Base-by-base conservation (phyloP, 768 basidiomycete genomes). In the Tricholomella constricta region DNA sequence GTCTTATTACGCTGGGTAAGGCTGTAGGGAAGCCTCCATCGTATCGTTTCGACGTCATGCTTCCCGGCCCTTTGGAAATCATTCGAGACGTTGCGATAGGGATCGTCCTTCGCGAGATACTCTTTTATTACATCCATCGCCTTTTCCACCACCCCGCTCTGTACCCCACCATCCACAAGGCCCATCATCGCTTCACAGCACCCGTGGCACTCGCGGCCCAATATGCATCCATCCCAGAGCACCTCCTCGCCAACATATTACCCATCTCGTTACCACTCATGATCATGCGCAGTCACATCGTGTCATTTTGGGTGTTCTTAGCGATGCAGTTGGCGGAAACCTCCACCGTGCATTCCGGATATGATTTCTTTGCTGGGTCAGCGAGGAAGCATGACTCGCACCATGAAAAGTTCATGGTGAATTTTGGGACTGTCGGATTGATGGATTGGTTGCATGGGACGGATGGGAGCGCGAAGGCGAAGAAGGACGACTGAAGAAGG, bases 121-220 rank as follows among this genome's bases (percentile, higher is more conserved):
- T 67, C 5, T 68, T 68, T 45, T 70, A 70, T 50, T 68, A 70
- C 57, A 54, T 57, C 8, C 69, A 68, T 38, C 60, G 67, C 22
- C 46, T 64, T 20, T 54, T 70, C 22, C 69, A 70, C 45, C 59
- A 56, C 51, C 67, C 63, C 0, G 22, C 44, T 1, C 29, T 70
- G 20, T 70, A 70, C 51, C 55, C 62, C 15, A 35, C 26, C n/a
- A 59, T 68, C 32, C 69, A 70, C 56, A 70, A 70, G 48, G 52
- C 47, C 7, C 68, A 69, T 19, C 68, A 69, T 37, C 62, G 60
- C 25, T 70, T 70, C 62, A 68, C 67, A 0, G 66, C 69, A 7
- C 69, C 69, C 7, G 62, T 68, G 9, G 67, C 69, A 3, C 62
- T 70, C 4, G 57, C 65, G 15, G 66, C 69, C 15, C 67, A 70